Evolutionary conservation across 345 rosid genomes (phyloP), one percentile per base, ranked within the genome.

Genomic region (Salix purpurea): DNA sequence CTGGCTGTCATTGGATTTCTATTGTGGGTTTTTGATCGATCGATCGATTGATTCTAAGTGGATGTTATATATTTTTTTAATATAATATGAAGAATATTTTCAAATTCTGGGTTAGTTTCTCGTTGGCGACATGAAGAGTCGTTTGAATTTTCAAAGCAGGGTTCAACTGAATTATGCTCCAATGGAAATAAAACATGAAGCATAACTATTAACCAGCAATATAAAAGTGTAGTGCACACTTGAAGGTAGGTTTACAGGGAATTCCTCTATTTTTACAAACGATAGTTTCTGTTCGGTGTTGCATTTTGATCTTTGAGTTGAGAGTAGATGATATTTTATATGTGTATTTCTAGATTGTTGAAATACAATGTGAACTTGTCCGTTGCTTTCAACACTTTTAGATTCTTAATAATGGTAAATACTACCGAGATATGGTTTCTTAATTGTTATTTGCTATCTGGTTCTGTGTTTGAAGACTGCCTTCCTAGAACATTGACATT

Each of bases 1-100:
- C 65, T 76, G 42, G 11, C 5, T 37, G 68, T 34, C 11, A 16
- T 67, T 56, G 32, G 19, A 26, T 58, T 65, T 23, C 40, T 14
- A 71, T 68, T 65, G 9, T 26, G 73, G 76, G 81, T 40, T 64
- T 62, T 6, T 77, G 56, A 12, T 50, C n/a, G 16, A 24, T 69
- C 60, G 39, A 15, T 32, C 36, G 69, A 30, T 66, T 8, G 19
- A 21, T 14, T 46, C 44, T 50, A 66, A 32, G 7, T 14, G 14
- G 71, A 40, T 28, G 50, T 34, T 65, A 1, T 6, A 21, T 10
- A 4, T 48, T 52, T 14, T 12, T 23, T 9, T 1, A 56, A 56
- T 58, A n/a, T 9, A 24, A 58, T n/a, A 9, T 10, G 64, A 58
- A 58, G 2, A 58, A 10, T 23, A n/a, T 23, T 23, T 42, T 10